Base-by-base conservation (phyloP, 306 rosid species). In the Gillenia trifoliata region DNA sequence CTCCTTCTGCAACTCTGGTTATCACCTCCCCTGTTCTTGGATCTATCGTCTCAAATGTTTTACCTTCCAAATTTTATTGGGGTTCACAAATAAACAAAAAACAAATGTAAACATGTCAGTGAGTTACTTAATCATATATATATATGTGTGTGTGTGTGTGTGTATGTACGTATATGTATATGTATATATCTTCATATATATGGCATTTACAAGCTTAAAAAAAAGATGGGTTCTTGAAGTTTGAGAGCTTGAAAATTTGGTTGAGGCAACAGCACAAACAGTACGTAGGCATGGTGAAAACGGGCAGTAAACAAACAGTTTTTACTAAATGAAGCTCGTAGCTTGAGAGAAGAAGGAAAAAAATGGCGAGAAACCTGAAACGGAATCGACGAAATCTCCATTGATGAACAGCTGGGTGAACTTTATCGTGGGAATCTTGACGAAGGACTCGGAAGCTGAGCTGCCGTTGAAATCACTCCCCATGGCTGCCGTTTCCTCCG, bases 351-450 rank as follows among this genome's bases (percentile, higher is more conserved):
- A 45, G 52, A 45, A 45, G 52, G 0, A 16, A 23, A 10, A 10
- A 10, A 55, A 55, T 12, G 64, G 15, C 0, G 50, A 33, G 55
- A 65, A 63, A 91, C 98, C 97, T 86, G 97, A 92, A 81, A 90
- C 1, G 4, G 99, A 86, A 71, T 90, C 89, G 66, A 88, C 86
- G 72, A 90, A 94, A 16, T 86, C 63, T 65, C 99, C 99, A 78
- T 94, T 90, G 84, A 94, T 86, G 90, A 94, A 92, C 70, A 92
- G 92, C 86, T 94, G 89, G 30, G 97, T 92, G 88, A 92, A 94
- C 68, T 87, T 94, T 82, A 92, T 80, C 13, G 83, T 31, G 8
- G 96, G 91, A 8, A 79, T 68, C 26, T 87, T 81, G 80, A 68
- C 52, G 22, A 69, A 77, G 22, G 78, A 72, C 20, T 69, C 79